Conservation (phyloP, 2,329 filamentous ascomycete genomes). For the Aspergillus sp. region DNA sequence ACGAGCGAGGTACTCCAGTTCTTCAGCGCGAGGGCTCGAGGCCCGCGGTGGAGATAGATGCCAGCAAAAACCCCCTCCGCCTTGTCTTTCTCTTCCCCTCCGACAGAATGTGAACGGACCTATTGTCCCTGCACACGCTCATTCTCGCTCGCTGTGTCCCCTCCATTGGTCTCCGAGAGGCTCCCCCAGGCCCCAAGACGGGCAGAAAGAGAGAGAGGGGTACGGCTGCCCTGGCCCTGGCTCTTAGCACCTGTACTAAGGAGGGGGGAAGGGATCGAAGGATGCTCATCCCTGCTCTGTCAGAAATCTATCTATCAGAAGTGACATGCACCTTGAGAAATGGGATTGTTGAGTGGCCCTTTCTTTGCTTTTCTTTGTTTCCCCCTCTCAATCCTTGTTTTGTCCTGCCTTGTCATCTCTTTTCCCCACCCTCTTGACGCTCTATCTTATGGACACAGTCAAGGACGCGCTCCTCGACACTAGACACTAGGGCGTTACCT, state of each 20-base stretch:
- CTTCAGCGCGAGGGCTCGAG: background rate
- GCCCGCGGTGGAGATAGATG: background rate
- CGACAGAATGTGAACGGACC: conserved; percentile 17
- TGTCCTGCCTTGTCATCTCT: background rate
- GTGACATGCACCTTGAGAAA: conserved; percentile 1
- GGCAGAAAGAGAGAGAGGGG: conserved; percentile 1
- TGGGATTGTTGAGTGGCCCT: background rate
- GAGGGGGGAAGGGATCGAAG: background rate
- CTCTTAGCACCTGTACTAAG: background rate
- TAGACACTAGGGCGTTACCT: background rate
- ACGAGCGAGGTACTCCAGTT: background rate
- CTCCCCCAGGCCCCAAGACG: conserved; percentile 1
- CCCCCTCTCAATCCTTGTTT: background rate
- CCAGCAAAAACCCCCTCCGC: conserved; percentile 1
- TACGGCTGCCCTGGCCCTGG: background rate
- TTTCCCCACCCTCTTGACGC: background rate
- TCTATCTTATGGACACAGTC: background rate
- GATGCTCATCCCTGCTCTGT: background rate
- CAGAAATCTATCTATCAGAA: background rate
- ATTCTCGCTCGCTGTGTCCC: conserved; percentile 4
- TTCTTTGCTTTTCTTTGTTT: background rate
- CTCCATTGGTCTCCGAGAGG: background rate
- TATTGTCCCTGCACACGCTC: conserved; percentile 7
- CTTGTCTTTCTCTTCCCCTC: background rate
- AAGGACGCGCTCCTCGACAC: background rate